Percentiles rank a stretch among this genome's conserved stretches.
Conservation (phyloP, 495 filamentous ascomycete genomes). For the Penicillium paxilli region DNA sequence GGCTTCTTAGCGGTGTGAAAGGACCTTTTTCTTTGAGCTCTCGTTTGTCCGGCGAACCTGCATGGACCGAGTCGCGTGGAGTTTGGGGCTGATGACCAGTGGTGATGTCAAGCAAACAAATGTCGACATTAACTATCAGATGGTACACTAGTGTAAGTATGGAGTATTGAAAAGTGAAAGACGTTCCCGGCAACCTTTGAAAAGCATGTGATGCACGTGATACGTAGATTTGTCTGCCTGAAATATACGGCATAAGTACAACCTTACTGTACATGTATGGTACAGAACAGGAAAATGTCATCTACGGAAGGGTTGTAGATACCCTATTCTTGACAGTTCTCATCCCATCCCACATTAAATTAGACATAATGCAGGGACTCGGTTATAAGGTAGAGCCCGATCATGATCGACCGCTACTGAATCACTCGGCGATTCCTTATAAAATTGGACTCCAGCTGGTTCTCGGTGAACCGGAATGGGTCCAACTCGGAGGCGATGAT, state of each 20-base stretch:
- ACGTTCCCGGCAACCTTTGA: too few species aligned
- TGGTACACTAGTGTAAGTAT: too few species aligned
- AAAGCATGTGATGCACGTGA: constrained; percentile 23
- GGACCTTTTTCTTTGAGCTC: constrained; percentile 8
- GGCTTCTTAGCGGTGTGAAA: neutral
- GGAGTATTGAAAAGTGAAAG: too few species aligned
- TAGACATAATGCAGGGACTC: neutral
- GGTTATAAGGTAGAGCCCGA: neutral
- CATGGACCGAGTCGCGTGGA: neutral
- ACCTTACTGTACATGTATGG: too few species aligned
- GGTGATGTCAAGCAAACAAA: constrained; percentile 15
- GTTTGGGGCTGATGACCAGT: neutral
- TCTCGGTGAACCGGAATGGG: constrained; percentile 12
- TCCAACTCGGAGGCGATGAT: constrained; percentile 13
- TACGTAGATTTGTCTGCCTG: neutral
- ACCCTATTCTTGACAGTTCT: too few species aligned
- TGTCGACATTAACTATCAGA: too few species aligned
- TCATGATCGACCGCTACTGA: neutral
- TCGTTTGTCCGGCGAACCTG: neutral
- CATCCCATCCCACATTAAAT: too few species aligned
- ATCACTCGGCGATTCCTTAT: constrained; percentile 1
- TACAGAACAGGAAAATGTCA: too few species aligned
- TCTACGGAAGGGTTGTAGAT: too few species aligned
- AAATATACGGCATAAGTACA: neutral
- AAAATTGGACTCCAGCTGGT: neutral